Evolutionary conservation across 495 filamentous ascomycete genomes (phyloP).

Genomic region (Amniculicola lignicola): DNA sequence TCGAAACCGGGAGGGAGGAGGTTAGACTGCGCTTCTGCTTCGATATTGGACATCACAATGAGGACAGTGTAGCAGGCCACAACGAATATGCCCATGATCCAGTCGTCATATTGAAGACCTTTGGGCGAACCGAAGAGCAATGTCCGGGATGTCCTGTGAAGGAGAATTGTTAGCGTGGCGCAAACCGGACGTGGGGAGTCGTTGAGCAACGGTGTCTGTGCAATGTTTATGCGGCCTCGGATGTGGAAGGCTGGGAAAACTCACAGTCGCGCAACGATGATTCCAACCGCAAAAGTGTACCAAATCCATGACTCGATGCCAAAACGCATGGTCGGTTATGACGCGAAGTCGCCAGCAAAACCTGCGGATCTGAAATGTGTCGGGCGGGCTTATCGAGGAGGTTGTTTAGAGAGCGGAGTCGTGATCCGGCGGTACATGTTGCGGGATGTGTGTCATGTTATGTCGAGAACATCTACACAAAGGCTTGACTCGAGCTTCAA

Average conservation of each 20-base stretch:
- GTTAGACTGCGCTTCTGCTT: slow-evolving; percentile 56
- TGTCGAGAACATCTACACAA: neutral
- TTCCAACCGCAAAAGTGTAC: slow-evolving; percentile 45
- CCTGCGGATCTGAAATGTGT: neutral
- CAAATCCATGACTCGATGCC: slow-evolving; percentile 52
- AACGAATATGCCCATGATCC: slow-evolving; percentile 56
- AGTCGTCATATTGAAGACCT: slow-evolving; percentile 57
- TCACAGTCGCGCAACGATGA: slow-evolving; percentile 43
- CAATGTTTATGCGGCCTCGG: neutral
- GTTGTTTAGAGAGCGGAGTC: neutral
- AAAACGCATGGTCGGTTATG: slow-evolving; percentile 21
- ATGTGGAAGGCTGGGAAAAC: neutral
- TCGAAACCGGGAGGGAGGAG: slow-evolving; percentile 55
- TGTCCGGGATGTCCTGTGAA: slow-evolving; percentile 35
- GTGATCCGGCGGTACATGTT: slow-evolving; percentile 27
- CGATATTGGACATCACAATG: slow-evolving; percentile 57
- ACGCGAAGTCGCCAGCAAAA: slow-evolving; percentile 2
- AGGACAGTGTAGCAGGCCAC: slow-evolving; percentile 53
- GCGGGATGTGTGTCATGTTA: slow-evolving; percentile 16
- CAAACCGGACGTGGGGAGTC: neutral
- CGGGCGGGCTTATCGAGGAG: slow-evolving; percentile 13
- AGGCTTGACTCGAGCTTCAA: neutral
- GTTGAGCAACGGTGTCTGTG: slow-evolving; percentile 22
- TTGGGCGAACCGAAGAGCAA: slow-evolving; percentile 49
- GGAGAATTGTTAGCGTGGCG: neutral